A percentile compares a stretch with the other conserved stretches of the same genome.
phyloP scores from a whole-genome alignment of 2,329 filamentous ascomycete species.

The Allantophomopsis cytisporea region DNA sequence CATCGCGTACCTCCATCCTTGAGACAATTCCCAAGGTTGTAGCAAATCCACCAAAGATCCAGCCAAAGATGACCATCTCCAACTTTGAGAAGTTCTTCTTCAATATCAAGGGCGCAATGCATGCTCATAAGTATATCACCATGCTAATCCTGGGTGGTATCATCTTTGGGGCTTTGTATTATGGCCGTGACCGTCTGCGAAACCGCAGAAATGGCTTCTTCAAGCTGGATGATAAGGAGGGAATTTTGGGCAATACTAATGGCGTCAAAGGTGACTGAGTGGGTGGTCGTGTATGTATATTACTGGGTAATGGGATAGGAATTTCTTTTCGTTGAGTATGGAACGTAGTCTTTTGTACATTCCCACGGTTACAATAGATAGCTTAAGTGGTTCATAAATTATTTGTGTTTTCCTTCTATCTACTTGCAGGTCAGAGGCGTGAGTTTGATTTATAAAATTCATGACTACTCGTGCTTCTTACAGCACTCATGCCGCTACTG shows the following conservation, averaged over 20 bases:
- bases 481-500: no score
- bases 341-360: no score
- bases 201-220: constrained; percentile 43
- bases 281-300: not conserved
- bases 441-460: no score
- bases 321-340: no score
- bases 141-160: constrained; percentile 43
- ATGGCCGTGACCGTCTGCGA: constrained; percentile 39
- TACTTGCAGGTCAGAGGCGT: no score
- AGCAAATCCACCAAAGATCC: constrained; percentile 44
- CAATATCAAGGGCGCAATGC: constrained; percentile 43
- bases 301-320: not conserved
- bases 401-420: no score
- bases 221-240: constrained; percentile 52
- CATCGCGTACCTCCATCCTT: constrained; percentile 44
- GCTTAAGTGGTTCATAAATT: no score
- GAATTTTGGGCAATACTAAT: constrained; percentile 39
- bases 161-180: constrained; percentile 35
- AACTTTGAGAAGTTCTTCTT: constrained; percentile 60
- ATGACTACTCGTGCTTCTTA: no score
- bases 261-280: constrained; percentile 34
- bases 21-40: constrained; percentile 32
- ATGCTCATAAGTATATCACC: constrained; percentile 44
- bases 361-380: no score
- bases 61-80: constrained; percentile 65